Conservation (phyloP, 192 early-diverging fungal genomes). For the Coemansia sp. region DNA sequence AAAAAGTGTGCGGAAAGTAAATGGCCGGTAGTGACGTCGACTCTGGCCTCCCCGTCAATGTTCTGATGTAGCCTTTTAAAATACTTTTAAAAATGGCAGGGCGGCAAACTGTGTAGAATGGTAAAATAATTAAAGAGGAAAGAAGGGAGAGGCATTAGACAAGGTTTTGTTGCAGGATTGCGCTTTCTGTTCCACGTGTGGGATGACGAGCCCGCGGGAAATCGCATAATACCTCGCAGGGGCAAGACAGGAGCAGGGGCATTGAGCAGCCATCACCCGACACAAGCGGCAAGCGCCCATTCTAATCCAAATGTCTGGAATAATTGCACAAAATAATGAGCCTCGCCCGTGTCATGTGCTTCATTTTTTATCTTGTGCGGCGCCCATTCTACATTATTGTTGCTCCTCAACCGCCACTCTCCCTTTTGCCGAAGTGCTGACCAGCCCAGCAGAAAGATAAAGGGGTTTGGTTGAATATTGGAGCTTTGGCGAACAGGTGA, state of each 20-base stretch:
- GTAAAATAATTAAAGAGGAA: neutral
- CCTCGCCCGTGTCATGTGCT: neutral
- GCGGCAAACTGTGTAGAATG: neutral
- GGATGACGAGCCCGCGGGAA: neutral
- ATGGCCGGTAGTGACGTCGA: too few species aligned
- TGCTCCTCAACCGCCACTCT: neutral
- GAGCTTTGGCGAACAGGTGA: too few species aligned
- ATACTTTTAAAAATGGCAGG: neutral
- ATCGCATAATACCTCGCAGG: neutral
- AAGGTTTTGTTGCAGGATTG: neutral
- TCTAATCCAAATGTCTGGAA: neutral
- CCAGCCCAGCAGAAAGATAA: neutral
- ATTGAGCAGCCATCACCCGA: neutral
- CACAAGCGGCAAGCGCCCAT: constrained; percentile 1
- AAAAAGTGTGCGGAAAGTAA: too few species aligned
- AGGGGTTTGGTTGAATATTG: too few species aligned
- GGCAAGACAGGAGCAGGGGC: constrained; percentile 4
- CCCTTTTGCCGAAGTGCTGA: neutral
- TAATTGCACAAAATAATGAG: neutral
- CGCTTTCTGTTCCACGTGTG: constrained; percentile 2
- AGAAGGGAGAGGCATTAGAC: neutral
- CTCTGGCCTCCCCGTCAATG: too few species aligned
- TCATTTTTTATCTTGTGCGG: neutral
- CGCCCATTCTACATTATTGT: neutral
- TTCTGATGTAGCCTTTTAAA: too few species aligned